Conservation (phyloP, 108 stramenopile genomes). For the Conticribra guillardii region DNA sequence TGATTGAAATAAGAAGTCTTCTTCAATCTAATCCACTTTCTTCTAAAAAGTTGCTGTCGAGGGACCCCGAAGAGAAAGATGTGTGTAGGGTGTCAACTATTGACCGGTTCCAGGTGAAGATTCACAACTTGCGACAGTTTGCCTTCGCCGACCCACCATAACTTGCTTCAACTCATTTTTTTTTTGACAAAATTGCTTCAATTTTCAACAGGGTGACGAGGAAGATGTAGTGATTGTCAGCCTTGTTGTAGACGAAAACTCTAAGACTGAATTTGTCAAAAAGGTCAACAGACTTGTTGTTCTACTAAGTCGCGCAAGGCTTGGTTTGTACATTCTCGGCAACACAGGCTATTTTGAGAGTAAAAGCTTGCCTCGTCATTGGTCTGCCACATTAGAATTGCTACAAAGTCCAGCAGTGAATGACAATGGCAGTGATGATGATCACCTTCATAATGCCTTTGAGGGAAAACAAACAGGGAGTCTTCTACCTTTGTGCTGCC, state of each 20-base stretch:
- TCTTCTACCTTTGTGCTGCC: constrained; percentile 43
- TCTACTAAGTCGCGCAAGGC: constrained; percentile 47
- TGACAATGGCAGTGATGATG: not conserved
- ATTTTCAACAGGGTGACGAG: constrained; percentile 63
- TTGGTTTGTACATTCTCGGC: constrained; percentile 45
- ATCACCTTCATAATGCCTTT: constrained; percentile 1
- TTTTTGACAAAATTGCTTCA: no score
- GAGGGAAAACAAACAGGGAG: constrained; percentile 13
- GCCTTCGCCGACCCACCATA: no score
- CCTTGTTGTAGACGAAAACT: constrained; percentile 51
- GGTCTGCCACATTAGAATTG: constrained; percentile 36
- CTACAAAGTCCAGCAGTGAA: constrained; percentile 20
- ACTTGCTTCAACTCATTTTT: no score
- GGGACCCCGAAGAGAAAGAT: constrained; percentile 16
- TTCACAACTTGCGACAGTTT: no score
- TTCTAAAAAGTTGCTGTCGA: constrained; percentile 14
- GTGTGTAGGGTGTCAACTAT: constrained; percentile 44
- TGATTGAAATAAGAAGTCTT: constrained; percentile 41
- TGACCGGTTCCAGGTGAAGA: constrained; percentile 36
- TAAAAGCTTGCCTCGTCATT: constrained; percentile 27
- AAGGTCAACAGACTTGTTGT: constrained; percentile 50
- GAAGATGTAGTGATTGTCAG: constrained; percentile 50
- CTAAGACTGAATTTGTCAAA: constrained; percentile 45
- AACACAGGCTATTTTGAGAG: constrained; percentile 45
- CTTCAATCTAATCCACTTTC: constrained; percentile 16